Conservation (phyloP, 2,329 filamentous ascomycete species). For the Trichophyton verrucosum region DNA sequence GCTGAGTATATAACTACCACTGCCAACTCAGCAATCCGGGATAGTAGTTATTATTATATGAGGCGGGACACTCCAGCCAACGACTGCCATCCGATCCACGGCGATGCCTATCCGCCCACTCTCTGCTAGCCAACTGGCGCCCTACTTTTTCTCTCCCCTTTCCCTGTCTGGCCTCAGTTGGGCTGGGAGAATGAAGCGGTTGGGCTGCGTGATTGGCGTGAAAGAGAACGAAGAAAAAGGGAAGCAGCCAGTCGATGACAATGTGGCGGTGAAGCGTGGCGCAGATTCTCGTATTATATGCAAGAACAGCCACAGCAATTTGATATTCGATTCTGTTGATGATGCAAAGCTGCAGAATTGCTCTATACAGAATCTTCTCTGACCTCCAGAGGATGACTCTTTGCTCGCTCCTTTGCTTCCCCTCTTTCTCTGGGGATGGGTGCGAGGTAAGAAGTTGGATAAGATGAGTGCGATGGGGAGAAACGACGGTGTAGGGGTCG, state of each 20-base stretch:
- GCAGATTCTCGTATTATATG: not conserved
- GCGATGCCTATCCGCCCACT: constrained; percentile 1
- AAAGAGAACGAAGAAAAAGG: not conserved
- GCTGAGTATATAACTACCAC: not conserved
- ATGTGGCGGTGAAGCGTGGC: not conserved
- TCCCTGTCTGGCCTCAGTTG: not conserved
- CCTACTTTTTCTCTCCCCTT: not conserved
- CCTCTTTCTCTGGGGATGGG: not conserved
- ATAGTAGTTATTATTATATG: not conserved
- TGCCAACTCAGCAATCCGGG: not conserved
- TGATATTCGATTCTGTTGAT: not conserved
- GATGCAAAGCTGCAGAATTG: not conserved
- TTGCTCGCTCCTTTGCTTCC: not conserved
- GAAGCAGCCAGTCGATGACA: not conserved
- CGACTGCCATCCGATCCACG: not conserved
- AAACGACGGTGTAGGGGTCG: not conserved
- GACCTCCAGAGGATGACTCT: not conserved
- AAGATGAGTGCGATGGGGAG: not conserved
- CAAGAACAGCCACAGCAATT: not conserved
- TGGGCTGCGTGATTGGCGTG: constrained; percentile 1
- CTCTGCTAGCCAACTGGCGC: not conserved
- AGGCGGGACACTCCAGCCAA: not conserved
- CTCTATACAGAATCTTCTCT: not conserved
- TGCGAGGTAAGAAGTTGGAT: not conserved
- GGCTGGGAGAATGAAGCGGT: constrained; percentile 3